These are phyloP conservation scores for Isabelozyma pseudorhagii DNA, from an alignment of 805 yeast genomes.

Conservation along the genomic window DNA sequence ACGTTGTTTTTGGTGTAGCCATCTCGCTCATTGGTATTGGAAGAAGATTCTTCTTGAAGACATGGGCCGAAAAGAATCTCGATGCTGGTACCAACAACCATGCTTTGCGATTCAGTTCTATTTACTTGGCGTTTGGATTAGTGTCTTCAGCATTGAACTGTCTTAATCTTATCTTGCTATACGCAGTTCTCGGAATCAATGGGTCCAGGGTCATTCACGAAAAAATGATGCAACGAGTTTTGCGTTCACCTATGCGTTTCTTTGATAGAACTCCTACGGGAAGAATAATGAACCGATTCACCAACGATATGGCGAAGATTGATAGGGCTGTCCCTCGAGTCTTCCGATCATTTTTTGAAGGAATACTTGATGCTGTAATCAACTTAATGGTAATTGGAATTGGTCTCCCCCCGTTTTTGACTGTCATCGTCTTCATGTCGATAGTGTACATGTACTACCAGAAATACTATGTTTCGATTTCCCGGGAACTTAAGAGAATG, in stretches of 20 bases:
- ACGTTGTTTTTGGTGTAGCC: neutral
- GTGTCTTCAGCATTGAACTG: slow-evolving; percentile 48
- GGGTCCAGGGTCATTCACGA: slow-evolving; percentile 57
- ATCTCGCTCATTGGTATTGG: slow-evolving; percentile 32
- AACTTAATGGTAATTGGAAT: slow-evolving; percentile 51
- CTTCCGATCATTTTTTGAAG: slow-evolving; percentile 45
- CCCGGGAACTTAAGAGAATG: slow-evolving; percentile 77
- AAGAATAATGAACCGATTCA: slow-evolving; percentile 60
- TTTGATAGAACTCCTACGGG: slow-evolving; percentile 72
- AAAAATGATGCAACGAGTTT: slow-evolving; percentile 50
- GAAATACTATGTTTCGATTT: slow-evolving; percentile 60
- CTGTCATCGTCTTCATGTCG: slow-evolving; percentile 45
- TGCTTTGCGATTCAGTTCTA: slow-evolving; percentile 44
- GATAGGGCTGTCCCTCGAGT: slow-evolving; percentile 57
- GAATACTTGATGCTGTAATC: slow-evolving; percentile 42
- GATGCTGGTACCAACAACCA: slow-evolving; percentile 38
- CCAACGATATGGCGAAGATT: slow-evolving; percentile 57
- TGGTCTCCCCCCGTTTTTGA: slow-evolving; percentile 52
- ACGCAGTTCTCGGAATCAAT: slow-evolving; percentile 51
- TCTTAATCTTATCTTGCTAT: slow-evolving; percentile 44
- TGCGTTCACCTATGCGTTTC: slow-evolving; percentile 61
- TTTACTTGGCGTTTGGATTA: slow-evolving; percentile 57
- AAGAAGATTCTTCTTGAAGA: slow-evolving; percentile 63
- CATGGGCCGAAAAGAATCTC: slow-evolving; percentile 61
- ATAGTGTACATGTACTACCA: slow-evolving; percentile 69